Base-by-base conservation (phyloP, 495 filamentous ascomycete species). In the Cladorrhinum samala region DNA sequence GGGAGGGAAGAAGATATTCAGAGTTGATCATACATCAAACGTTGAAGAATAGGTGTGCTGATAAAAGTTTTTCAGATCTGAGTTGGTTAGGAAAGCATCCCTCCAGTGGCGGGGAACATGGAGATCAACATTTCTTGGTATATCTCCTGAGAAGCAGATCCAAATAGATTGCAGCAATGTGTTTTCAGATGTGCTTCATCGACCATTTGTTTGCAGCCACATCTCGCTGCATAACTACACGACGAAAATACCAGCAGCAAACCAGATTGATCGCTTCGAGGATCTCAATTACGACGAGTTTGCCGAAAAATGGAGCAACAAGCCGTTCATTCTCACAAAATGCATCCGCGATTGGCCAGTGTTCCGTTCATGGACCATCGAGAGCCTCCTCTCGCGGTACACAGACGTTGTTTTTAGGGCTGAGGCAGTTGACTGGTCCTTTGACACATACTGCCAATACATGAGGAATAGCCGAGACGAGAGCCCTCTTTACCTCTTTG, bases 401-500 rank as follows among this genome's bases (percentile, higher is more conserved):
- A 74, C 79, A 2, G 72, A 84, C 46, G 72, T 83, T 9, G 71
- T 73, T 30, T 97, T 98, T 69, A 81, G 89, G 40, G 93, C 92
- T 2, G 93, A 98, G 73, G 88, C 91, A 6, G 91, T 98, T 9
- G 89, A 96, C 63, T 98, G 93, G 93, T 76, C 84, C 0, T 77
- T 96, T 41, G 69, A 74, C 5, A 85, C 82, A 5, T 98, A 98
- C 67, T 74, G 82, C 23, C 76, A 85, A 43, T 98, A 98, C 66
- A 89, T 96, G 88, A 68, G 73, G 16, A 80, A 94, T 63, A 90
- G 77, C 68, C 70, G 71, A 20, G 93, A 98, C 54, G 93, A 98
- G 66, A 90, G 85, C 55, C 93, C 93, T 0, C 73, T 98, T 1
- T 98, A 97, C 63, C 78, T 98, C 18, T 98, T 98, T 61, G 93